Conservation (phyloP, 2,329 filamentous ascomycete genomes). For the Ceratocystis smalleyi region DNA sequence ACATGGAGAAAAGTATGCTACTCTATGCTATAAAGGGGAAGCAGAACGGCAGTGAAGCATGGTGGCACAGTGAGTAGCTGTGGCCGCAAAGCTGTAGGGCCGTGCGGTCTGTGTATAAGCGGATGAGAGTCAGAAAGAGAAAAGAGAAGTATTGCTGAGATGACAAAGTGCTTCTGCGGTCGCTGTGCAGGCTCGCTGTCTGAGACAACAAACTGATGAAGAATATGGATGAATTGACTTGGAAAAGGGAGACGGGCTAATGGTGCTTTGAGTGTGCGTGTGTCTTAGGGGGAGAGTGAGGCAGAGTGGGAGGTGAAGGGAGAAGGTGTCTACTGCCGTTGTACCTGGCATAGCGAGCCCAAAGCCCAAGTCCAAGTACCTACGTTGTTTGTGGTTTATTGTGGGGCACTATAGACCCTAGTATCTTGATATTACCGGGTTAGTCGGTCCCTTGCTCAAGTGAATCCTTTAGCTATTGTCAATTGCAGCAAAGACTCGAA, state of each 20-base stretch:
- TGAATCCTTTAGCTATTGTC: neutral
- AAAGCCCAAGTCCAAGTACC: neutral
- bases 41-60: neutral
- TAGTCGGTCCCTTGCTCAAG: neutral
- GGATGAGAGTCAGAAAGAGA: neutral
- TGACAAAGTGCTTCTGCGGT: neutral
- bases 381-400: neutral
- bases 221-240: neutral
- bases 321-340: neutral
- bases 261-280: neutral
- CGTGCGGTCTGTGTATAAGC: too few species aligned
- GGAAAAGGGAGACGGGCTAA: neutral
- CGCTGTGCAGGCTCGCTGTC: constrained; percentile 4
- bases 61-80: neutral
- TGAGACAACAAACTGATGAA: neutral
- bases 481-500: neutral
- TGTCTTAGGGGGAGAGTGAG: neutral
- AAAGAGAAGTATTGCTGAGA: neutral
- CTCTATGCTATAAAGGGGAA: neutral
- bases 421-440: neutral
- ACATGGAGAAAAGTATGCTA: neutral
- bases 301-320: neutral
- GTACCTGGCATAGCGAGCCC: too few species aligned
- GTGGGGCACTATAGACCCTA: neutral
- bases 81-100: neutral